Evolutionary conservation across 2,329 filamentous ascomycete genomes (phyloP).

Genomic region (Diaporthe citrichinensis): DNA sequence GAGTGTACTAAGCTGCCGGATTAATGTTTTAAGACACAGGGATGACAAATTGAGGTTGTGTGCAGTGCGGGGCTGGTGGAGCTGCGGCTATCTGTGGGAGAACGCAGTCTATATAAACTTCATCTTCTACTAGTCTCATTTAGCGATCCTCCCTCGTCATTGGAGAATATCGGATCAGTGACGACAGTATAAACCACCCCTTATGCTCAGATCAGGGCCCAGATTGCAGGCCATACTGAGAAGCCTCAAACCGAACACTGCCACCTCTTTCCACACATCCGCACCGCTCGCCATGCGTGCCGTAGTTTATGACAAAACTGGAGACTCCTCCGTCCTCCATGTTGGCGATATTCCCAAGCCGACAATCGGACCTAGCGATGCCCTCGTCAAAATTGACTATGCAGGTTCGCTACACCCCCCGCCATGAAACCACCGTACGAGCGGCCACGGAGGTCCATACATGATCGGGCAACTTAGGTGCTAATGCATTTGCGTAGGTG

Average conservation of each 20-base stretch:
- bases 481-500: neutral
- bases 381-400: constrained; percentile 41
- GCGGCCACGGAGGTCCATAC: neutral
- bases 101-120: neutral
- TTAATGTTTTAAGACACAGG: neutral
- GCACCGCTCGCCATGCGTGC: constrained; percentile 34
- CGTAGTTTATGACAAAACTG: constrained; percentile 40
- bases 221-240: constrained; percentile 39
- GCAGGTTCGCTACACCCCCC: constrained; percentile 16
- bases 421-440: neutral
- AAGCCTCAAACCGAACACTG: constrained; percentile 35
- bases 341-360: constrained; percentile 41
- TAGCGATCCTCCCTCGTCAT: neutral
- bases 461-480: neutral
- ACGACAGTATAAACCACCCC: neutral
- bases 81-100: neutral
- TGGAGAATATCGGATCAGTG: neutral
- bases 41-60: constrained; percentile 23
- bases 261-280: constrained; percentile 18
- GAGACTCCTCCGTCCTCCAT: constrained; percentile 41
- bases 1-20: neutral
- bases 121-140: neutral
- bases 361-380: constrained; percentile 31
- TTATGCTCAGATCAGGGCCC: constrained; percentile 29
- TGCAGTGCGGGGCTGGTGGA: constrained; percentile 9